phyloP scores from a whole-genome alignment of 2,329 filamentous ascomycete species.

The Cercospora sp. region DNA sequence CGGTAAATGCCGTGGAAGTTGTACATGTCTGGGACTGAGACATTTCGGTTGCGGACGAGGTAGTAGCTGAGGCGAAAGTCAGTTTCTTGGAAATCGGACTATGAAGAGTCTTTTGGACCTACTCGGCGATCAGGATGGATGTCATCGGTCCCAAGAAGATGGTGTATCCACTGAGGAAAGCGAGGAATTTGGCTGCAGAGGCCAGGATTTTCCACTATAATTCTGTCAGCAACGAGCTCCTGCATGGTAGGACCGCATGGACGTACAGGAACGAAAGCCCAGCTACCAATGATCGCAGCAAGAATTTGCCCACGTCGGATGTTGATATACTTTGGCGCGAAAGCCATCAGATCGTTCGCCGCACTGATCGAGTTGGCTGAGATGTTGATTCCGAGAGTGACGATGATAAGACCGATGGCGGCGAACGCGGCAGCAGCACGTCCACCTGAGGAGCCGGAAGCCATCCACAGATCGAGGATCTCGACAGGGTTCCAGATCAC shows the following conservation, averaged over 20 bases:
- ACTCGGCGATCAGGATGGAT: slow-evolving; percentile 58
- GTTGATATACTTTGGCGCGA: slow-evolving; percentile 56
- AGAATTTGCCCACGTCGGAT: slow-evolving; percentile 40
- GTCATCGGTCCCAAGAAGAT: slow-evolving; percentile 66
- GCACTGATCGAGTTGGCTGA: slow-evolving; percentile 55
- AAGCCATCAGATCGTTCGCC: slow-evolving; percentile 54
- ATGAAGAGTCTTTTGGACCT: neutral
- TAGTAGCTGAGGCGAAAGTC: slow-evolving; percentile 46
- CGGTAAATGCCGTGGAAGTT: slow-evolving; percentile 52
- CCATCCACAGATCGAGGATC: slow-evolving; percentile 40
- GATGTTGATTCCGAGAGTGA: slow-evolving; percentile 54
- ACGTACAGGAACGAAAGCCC: slow-evolving; percentile 39
- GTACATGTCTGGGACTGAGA: slow-evolving; percentile 55
- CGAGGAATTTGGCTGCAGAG: slow-evolving; percentile 40
- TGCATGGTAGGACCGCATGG: too few relatives aligned
- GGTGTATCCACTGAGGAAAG: slow-evolving; percentile 62
- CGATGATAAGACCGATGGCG: slow-evolving; percentile 51
- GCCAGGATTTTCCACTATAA: slow-evolving; percentile 40
- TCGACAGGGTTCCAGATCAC: slow-evolving; percentile 40
- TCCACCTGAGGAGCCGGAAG: slow-evolving; percentile 26
- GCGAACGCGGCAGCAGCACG: slow-evolving; percentile 34
- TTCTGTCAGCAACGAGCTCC: too few relatives aligned
- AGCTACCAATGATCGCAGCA: slow-evolving; percentile 40
- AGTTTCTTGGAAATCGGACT: neutral
- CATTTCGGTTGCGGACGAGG: slow-evolving; percentile 52